Base-by-base conservation (phyloP, 2,329 filamentous ascomycete genomes). In the Coniochaeta prunicola region DNA sequence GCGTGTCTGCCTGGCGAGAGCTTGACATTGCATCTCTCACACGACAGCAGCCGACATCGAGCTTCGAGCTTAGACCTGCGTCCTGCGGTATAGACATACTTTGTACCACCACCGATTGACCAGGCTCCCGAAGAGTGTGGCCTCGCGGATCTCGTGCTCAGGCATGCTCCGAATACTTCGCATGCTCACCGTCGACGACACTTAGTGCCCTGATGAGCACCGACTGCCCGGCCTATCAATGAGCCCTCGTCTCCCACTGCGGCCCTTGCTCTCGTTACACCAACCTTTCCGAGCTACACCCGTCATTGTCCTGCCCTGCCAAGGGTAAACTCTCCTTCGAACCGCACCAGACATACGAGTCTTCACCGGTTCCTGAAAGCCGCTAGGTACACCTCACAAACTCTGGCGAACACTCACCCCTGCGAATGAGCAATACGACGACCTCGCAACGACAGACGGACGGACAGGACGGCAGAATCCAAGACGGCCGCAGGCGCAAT, bases 351-450 rank as follows among this genome's bases (percentile, higher is more conserved):
- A 24, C 40, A 45, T 15, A 45, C 40, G 40, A 45, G 12, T 21
- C 40, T 40, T 26, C 19, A 45, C 40, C n/a, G n/a, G 19, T 12
- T 45, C 9, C 40, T 8, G 19, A 10, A 21, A 45, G 19, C 17
- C 45, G 30, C 45, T 15, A 26, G 19, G 2, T 4, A 12, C 24
- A 5, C 40, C 40, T 45, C n/a, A n/a, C 15, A 38, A 17, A 38
- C 40, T 7, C 3, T 19, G 4, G 6, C 19, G 10, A 24, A 2
- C 7, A 10, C 40, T 15, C 67, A 56, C 64, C 68, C 66, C 57
- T 67, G n/a, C 69, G 42, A 42, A 54, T 48, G 59, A 62, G 36
- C 56, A 58, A 50, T 50, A 31, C 56, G 38, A 34, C 53, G 19
- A 55, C 42, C 59, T 58, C 59, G 40, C 9, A 26, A 26, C 24